A percentile compares a stretch with the other conserved stretches of the same genome.
These are phyloP conservation scores for Fusarium sublunatum DNA, from an alignment of 2,329 filamentous ascomycete species.

Conservation along the genomic window DNA sequence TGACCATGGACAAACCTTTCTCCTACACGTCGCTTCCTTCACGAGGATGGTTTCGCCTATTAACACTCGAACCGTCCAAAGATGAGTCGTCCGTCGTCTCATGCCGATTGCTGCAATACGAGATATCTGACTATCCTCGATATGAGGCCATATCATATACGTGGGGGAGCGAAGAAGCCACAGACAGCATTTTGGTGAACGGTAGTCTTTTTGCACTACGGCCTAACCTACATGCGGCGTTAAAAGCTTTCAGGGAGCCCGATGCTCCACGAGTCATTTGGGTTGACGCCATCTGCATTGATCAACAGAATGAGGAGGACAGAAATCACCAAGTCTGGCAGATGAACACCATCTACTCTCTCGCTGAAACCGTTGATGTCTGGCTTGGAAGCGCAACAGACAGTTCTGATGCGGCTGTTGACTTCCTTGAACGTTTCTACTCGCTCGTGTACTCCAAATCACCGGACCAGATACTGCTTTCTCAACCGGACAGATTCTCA, in stretches of 20 bases:
- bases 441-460: not conserved
- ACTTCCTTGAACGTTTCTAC: not conserved
- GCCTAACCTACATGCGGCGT: constrained; percentile 1
- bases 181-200: not conserved
- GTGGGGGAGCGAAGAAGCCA: constrained; percentile 5
- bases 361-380: not conserved
- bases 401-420: not conserved
- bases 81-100: not conserved
- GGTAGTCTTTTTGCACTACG: not conserved
- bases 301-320: constrained; percentile 2
- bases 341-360: constrained; percentile 17
- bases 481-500: not conserved
- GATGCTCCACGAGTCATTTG: not conserved
- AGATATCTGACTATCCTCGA: not conserved
- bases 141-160: constrained; percentile 23
- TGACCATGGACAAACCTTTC: not conserved
- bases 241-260: not conserved
- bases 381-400: constrained; percentile 4
- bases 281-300: constrained; percentile 15
- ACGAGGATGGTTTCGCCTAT: constrained; percentile 7
- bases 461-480: fast-evolving
- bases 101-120: constrained; percentile 2
- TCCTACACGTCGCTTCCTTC: not conserved
- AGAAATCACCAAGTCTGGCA: constrained; percentile 10
- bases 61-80: not conserved